These are phyloP conservation scores for Penicillium silybi DNA, from an alignment of 495 filamentous ascomycete genomes.

Conservation along the genomic window DNA sequence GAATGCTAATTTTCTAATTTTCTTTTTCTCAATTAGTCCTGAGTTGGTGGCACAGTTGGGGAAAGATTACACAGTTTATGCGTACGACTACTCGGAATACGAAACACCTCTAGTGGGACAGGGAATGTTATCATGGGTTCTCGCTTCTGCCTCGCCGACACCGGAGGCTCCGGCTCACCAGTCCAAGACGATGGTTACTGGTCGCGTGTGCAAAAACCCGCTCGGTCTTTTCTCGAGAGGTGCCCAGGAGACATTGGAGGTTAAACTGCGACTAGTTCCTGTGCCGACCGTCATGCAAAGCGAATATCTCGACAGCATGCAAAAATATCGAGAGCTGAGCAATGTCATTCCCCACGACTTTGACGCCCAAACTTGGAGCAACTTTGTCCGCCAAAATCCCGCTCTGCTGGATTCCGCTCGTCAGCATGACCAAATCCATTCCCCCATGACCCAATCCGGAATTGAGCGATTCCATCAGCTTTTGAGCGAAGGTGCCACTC, in stretches of 20 bases:
- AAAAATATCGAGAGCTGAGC: slow-evolving; percentile 57
- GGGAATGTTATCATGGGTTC: slow-evolving; percentile 87
- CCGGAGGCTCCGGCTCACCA: slow-evolving; percentile 53
- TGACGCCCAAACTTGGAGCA: slow-evolving; percentile 66
- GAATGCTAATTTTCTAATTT: slow-evolving; percentile 20
- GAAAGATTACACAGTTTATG: slow-evolving; percentile 93
- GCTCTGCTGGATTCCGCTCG: slow-evolving; percentile 32
- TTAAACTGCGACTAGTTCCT: slow-evolving; percentile 82
- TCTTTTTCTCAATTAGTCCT: slow-evolving; percentile 64
- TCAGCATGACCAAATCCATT: slow-evolving; percentile 31
- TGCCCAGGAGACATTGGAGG: slow-evolving; percentile 86
- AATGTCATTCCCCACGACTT: slow-evolving; percentile 59
- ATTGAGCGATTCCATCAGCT: slow-evolving; percentile 51
- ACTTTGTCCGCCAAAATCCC: slow-evolving; percentile 60
- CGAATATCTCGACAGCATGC: slow-evolving; percentile 63
- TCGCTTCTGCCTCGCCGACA: slow-evolving; percentile 58
- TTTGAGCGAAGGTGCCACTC: slow-evolving; percentile 43
- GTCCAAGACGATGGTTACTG: slow-evolving; percentile 77
- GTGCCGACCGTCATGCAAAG: slow-evolving; percentile 71
- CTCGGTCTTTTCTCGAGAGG: slow-evolving; percentile 79
- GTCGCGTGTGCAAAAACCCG: slow-evolving; percentile 80
- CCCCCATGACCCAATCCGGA: slow-evolving; percentile 49
- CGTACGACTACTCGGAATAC: slow-evolving; percentile 93
- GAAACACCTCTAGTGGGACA: slow-evolving; percentile 92
- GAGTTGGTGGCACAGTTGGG: slow-evolving; percentile 81